phyloP scores from a whole-genome alignment of 768 basidiomycete species.

The Lactarius evosmus region DNA sequence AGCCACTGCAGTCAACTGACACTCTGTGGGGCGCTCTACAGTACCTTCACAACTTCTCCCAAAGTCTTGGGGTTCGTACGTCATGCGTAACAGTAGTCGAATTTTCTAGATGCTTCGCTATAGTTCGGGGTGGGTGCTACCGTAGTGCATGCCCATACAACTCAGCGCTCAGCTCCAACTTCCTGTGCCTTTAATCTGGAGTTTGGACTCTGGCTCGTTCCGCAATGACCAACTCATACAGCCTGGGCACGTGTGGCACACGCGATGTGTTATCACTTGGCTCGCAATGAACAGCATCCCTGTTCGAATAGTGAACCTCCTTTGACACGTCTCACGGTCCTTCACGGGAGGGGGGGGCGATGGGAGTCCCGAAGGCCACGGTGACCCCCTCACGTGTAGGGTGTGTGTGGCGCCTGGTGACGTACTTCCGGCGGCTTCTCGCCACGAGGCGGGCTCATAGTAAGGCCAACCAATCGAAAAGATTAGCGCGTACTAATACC shows the following conservation, averaged over 20 bases:
- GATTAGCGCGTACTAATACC: background rate
- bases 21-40: background rate
- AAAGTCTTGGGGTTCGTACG: background rate
- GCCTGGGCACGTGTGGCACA: background rate
- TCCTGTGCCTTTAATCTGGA: background rate
- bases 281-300: background rate
- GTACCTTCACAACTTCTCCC: background rate
- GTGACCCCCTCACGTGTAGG: background rate
- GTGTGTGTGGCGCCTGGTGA: background rate
- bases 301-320: too few relatives aligned
- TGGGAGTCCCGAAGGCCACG: background rate
- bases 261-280: background rate
- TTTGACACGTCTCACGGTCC: background rate
- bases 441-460: background rate
- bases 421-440: constrained; percentile 2
- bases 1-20: background rate
- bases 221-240: background rate
- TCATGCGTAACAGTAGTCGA: background rate
- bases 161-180: background rate
- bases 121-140: background rate
- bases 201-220: background rate
- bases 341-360: too few relatives aligned
- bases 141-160: background rate
- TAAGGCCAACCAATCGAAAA: background rate
- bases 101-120: background rate